phyloP scores from a whole-genome alignment of 768 basidiomycete species.

The Trametes maxima region DNA sequence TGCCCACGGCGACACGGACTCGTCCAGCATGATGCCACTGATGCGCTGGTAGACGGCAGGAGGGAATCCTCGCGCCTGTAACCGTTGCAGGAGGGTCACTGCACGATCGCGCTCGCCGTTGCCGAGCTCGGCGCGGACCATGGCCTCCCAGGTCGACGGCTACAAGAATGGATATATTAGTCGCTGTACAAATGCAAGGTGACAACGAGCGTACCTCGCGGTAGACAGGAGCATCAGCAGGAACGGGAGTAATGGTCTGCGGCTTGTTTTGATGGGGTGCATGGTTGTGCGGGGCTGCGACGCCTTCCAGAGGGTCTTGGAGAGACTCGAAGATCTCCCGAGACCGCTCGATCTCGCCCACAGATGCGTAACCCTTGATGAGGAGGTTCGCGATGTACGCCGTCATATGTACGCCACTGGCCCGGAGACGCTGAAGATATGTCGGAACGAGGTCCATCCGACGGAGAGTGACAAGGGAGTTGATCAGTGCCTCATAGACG shows the following conservation, averaged over 20 bases:
- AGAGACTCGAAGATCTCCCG: constrained; percentile 79
- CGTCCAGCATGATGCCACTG: constrained; percentile 77
- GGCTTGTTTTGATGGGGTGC: constrained; percentile 60
- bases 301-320: constrained; percentile 76
- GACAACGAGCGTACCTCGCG: constrained; percentile 61
- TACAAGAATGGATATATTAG: constrained; percentile 32
- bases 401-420: constrained; percentile 78
- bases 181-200: not conserved
- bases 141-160: constrained; percentile 94
- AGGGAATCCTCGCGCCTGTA: constrained; percentile 79
- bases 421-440: constrained; percentile 64
- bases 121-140: constrained; percentile 90
- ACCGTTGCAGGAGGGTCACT: constrained; percentile 63
- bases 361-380: constrained; percentile 71
- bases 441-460: constrained; percentile 74
- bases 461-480: constrained; percentile 77
- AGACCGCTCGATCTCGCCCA: constrained; percentile 70
- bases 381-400: constrained; percentile 93
- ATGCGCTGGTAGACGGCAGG: constrained; percentile 80
- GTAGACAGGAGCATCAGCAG: constrained; percentile 65
- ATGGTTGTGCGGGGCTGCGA: constrained; percentile 91
- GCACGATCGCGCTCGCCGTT: constrained; percentile 75
- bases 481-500: constrained; percentile 88
- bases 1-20: constrained; percentile 52
- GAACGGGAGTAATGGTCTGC: constrained; percentile 34